A percentile compares a stretch with the other conserved stretches of the same genome.
phyloP scores from a whole-genome alignment of 148 eudicot genomes.

The Oxyria digyna region DNA sequence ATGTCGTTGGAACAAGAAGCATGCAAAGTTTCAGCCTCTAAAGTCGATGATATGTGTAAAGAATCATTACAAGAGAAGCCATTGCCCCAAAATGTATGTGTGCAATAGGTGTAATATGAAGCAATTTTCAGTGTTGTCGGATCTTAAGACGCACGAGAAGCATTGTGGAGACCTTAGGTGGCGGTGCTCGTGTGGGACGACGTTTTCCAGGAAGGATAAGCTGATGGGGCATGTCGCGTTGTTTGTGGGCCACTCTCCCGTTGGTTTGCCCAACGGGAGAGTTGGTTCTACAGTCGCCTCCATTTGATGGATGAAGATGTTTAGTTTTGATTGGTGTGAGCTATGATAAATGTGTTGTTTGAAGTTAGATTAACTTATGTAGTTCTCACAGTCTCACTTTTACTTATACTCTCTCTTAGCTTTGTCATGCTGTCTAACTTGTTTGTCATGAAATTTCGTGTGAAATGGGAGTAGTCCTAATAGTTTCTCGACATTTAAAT shows the following conservation, averaged over 20 bases:
- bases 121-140: conserved; percentile 70
- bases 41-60: conserved; percentile 82
- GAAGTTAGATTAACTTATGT: neutral
- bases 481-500: no score
- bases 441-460: neutral
- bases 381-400: neutral
- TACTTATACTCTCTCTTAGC: neutral
- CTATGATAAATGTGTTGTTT: no score
- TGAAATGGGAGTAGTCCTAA: neutral
- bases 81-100: conserved; percentile 80
- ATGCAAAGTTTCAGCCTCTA: conserved; percentile 72
- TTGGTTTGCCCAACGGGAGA: neutral
- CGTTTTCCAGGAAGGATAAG: conserved; percentile 91
- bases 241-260: conserved; percentile 65
- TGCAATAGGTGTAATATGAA: conserved; percentile 67
- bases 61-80: conserved; percentile 89
- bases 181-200: conserved; percentile 87
- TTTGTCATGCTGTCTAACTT: neutral
- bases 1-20: conserved; percentile 71
- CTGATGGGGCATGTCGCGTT: conserved; percentile 79
- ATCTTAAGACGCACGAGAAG: conserved; percentile 79
- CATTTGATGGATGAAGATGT: neutral
- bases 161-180: conserved; percentile 78
- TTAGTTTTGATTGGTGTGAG: neutral
- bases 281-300: neutral